Evolutionary conservation across 2,329 filamentous ascomycete species (phyloP), one percentile per base, ranked within the genome.

Genomic region (Diaporthe ilicicola): DNA sequence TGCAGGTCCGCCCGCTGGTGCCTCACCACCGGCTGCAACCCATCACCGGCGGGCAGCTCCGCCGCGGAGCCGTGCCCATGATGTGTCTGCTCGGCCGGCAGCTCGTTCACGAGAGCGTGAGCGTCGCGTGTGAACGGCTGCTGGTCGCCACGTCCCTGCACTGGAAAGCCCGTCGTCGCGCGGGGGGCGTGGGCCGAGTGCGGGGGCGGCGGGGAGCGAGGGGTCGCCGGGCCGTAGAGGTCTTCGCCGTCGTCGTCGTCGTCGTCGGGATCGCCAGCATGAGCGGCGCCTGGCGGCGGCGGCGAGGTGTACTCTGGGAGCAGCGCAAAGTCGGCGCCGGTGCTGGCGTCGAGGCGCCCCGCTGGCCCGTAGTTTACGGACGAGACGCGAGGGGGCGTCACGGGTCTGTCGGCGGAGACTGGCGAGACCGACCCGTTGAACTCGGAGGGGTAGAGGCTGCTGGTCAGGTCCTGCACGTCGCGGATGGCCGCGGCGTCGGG

Each of bases 321-420:
- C 2, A 67, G 51, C 19, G 65, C 32, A 13, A 67, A 67, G 51
- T 67, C 65, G 4, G 65, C 65, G 24, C 65, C 65, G 2, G 65
- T 67, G 37, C 65, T 55, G 2, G 65, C 65, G 8, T 67, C 65
- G 17, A 55, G 65, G 39, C 50, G 65, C 0, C 65, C 65, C n/a
- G 19, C 44, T 7, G 65, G 65, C 5, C 65, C 65, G n/a, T 67
- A 67, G n/a, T 67, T 67, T 5, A 67, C 51, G 1, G 65, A 56
- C 12, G 51, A 22, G 27, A 37, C 1, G 17, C 65, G 50, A 15
- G 34, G 9, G 27, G 59, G 44, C 13, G 59, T 27, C 2, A 19
- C 10, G 2, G 32, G 12, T 19, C 19, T 50, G 1, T 37, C 44
- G 8, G 7, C 56, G 0, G 59, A 50, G 2, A 50, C n/a, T 9